These are phyloP conservation scores for Phialemonium atrogriseum DNA, from an alignment of 2,329 filamentous ascomycete species.

Conservation along the genomic window DNA sequence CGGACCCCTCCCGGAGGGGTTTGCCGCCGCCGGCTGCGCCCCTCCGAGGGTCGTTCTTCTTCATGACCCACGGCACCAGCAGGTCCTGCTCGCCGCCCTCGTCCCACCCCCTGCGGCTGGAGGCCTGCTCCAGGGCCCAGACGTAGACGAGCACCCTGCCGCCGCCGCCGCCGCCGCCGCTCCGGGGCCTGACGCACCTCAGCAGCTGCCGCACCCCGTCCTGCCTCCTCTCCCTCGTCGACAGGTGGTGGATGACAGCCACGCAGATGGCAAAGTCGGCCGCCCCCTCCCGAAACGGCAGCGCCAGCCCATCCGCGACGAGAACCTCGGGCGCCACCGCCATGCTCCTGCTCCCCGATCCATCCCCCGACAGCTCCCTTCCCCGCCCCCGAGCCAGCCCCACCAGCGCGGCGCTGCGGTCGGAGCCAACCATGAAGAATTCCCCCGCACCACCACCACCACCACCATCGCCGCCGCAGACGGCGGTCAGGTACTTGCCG, in stretches of 20 bases:
- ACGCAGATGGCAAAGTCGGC: constrained; percentile 88
- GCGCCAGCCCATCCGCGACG: constrained; percentile 73
- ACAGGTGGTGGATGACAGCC: constrained; percentile 89
- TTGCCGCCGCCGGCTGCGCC: constrained; percentile 7
- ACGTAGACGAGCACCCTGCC: constrained; percentile 79
- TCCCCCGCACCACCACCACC: too few species aligned
- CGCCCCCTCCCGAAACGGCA: constrained; percentile 59
- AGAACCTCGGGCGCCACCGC: constrained; percentile 45
- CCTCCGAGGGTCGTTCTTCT: constrained; percentile 24
- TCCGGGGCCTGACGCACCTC: constrained; percentile 43
- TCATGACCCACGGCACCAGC: constrained; percentile 90
- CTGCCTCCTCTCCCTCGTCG: constrained; percentile 63
- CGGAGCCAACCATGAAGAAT: constrained; percentile 76
- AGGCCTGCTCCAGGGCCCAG: constrained; percentile 90
- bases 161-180: constrained; percentile 18
- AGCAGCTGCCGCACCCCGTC: constrained; percentile 67
- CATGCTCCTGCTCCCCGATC: constrained; percentile 9
- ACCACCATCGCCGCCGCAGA: too few species aligned
- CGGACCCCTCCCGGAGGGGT: not conserved
- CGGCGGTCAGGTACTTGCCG: constrained; percentile 83
- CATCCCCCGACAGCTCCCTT: constrained; percentile 7
- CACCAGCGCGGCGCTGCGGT: constrained; percentile 59
- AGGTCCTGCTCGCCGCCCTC: constrained; percentile 78
- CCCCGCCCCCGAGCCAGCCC: constrained; percentile 34
- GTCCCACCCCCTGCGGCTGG: constrained; percentile 82